Base-by-base conservation (phyloP, 257 asterid genomes). In the Sherardia arvensis region DNA sequence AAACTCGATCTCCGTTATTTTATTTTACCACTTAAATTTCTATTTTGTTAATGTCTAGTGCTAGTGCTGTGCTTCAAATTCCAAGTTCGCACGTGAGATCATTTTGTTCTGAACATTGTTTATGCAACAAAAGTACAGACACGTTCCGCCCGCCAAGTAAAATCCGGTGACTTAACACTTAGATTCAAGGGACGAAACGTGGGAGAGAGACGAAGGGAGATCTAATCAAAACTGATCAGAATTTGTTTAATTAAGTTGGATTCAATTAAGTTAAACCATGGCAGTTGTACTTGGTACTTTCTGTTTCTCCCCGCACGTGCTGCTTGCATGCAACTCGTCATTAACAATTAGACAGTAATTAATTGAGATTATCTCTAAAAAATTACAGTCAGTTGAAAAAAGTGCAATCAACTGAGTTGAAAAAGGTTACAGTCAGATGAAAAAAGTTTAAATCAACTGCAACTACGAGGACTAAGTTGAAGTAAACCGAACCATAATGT, bases 271-370 rank as follows among this genome's bases (percentile, higher is more conserved):
- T 30, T 47, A 15, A 7, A 9, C 6, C 17, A 36, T 28, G 54
- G 12, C 61, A 20, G 14, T 53, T 69, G 66, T 33, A 47, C 21
- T 27, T 27, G 43, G 76, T 76, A 74, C 72, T 61, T 56, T 66
- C 71, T 71, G 38, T 77, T 53, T 53, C 18, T 22, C 29, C 18
- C 74, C 67, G 80, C 91, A 85, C 81, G 80, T 78, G 86, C 65
- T 66, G 57, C 27, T 64, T 28, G 43, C 60, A 36, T 29, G 9
- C 30, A 8, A 8, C 2, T 40, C 25, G n/a, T n/a, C n/a, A n/a
- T n/a, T n/a, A n/a, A n/a, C n/a, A n/a, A n/a, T n/a, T n/a, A n/a
- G n/a, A n/a, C n/a, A n/a, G n/a, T n/a, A n/a, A n/a, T n/a, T n/a
- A n/a, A n/a, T n/a, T n/a, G n/a, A n/a, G n/a, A n/a, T n/a, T n/a